Percentiles rank a stretch among this genome's conserved stretches.
Conservation (phyloP, 371 early-diverging fungal genomes). For the Mortierella sp. region DNA sequence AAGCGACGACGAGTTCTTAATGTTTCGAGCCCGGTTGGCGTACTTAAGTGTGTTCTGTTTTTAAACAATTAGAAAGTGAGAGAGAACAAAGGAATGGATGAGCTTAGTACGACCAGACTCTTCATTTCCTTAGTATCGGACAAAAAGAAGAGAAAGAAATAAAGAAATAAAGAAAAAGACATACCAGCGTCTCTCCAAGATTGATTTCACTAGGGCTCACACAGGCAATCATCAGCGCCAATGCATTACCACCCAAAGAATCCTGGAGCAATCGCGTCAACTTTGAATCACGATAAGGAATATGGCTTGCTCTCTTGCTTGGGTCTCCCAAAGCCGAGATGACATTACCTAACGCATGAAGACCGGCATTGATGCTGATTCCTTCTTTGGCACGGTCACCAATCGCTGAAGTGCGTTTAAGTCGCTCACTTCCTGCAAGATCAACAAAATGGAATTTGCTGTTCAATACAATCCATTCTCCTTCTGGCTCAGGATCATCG, state of each 20-base stretch:
- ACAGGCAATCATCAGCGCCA: conserved; percentile 95
- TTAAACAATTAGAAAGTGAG: conserved; percentile 13
- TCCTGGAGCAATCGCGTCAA: conserved; percentile 97
- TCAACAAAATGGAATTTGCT: conserved; percentile 99
- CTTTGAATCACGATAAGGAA: conserved; percentile 99
- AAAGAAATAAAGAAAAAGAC: background rate
- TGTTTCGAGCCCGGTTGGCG: conserved; percentile 88
- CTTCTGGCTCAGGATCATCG: conserved; percentile 52
- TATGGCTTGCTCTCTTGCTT: conserved; percentile 67
- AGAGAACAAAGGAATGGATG: conserved; percentile 11
- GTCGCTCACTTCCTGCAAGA: conserved; percentile 99
- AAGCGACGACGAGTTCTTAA: conserved; percentile 82
- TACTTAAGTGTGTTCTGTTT: conserved; percentile 88
- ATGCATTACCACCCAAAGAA: conserved; percentile 93
- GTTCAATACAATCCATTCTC: conserved; percentile 67
- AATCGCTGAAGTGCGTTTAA: conserved; percentile 95
- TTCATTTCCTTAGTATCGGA: background rate
- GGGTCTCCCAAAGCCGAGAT: conserved; percentile 98
- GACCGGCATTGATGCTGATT: conserved; percentile 98
- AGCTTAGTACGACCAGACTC: background rate
- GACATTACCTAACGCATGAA: conserved; percentile 98
- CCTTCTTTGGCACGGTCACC: conserved; percentile 98
- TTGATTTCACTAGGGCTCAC: conserved; percentile 83
- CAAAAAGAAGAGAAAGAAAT: background rate
- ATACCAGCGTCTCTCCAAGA: conserved; percentile 82